Conservation (phyloP, 2,329 filamentous ascomycete genomes). For the Aspergillus pseudoterreus region DNA sequence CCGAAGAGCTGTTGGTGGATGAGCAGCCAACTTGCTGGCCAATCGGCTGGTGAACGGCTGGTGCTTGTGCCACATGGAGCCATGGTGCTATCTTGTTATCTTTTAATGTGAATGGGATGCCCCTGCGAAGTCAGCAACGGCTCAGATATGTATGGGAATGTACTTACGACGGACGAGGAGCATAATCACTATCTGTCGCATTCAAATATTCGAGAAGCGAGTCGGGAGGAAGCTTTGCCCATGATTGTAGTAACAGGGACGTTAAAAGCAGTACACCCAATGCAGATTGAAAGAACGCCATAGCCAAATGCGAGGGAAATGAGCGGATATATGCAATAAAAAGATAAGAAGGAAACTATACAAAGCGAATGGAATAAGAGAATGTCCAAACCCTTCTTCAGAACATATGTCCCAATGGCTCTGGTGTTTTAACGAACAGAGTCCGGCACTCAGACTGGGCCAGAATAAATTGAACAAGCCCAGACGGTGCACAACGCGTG, state of each 20-base stretch:
- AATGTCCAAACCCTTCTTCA: not conserved
- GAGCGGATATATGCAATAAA: not conserved
- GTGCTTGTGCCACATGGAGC: not conserved
- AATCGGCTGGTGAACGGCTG: not conserved
- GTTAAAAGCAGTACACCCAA: not conserved
- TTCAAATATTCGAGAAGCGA: not conserved
- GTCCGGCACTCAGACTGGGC: not conserved
- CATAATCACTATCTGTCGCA: not conserved
- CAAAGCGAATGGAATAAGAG: not conserved
- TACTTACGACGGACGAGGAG: not conserved
- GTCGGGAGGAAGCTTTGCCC: not conserved
- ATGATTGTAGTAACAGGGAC: not conserved
- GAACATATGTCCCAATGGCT: not conserved
- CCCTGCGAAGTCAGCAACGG: not conserved
- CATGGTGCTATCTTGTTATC: not conserved
- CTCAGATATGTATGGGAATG: not conserved
- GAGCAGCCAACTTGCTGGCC: not conserved
- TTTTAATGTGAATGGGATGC: not conserved
- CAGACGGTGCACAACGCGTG: not conserved
- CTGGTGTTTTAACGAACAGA: not conserved
- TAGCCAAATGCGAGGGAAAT: not conserved
- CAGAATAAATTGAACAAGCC: not conserved
- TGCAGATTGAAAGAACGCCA: not conserved
- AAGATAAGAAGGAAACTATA: not conserved
- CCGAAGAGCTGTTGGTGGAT: constrained; percentile 2